phyloP scores from a whole-genome alignment of 2,329 filamentous ascomycete genomes.

The Seiridium cupressi region DNA sequence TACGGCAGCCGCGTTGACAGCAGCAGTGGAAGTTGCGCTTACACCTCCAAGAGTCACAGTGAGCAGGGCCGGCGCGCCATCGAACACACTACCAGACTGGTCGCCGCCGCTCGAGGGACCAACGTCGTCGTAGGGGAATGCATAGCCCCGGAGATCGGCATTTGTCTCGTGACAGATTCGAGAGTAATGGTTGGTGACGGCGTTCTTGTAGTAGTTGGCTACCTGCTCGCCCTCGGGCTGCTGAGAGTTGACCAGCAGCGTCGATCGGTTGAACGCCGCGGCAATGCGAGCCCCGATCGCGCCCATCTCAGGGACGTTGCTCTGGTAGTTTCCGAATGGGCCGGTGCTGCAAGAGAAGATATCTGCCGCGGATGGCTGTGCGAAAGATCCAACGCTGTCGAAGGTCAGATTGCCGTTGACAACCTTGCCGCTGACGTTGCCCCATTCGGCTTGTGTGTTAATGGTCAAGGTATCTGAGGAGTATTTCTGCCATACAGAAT shows the following conservation, averaged over 20 bases:
- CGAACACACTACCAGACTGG: slow-evolving; percentile 62
- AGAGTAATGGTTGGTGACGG: slow-evolving; percentile 65
- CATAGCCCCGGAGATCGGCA: slow-evolving; percentile 62
- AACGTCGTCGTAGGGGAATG: slow-evolving; percentile 72
- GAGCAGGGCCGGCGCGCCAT: slow-evolving; percentile 52
- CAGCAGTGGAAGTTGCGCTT: background rate
- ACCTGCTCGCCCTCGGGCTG: slow-evolving; percentile 53
- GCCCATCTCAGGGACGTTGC: slow-evolving; percentile 43
- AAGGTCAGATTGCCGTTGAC: slow-evolving; percentile 37
- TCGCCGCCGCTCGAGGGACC: slow-evolving; percentile 51
- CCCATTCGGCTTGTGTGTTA: slow-evolving; percentile 54
- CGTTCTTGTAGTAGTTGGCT: slow-evolving; percentile 50
- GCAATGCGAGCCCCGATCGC: slow-evolving; percentile 72
- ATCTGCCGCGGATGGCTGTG: slow-evolving; percentile 40
- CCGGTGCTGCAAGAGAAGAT: slow-evolving; percentile 39
- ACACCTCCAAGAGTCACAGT: slow-evolving; percentile 55
- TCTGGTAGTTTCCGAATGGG: slow-evolving; percentile 47
- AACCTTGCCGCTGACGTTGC: slow-evolving; percentile 44
- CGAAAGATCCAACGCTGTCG: slow-evolving; percentile 36
- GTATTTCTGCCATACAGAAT: slow-evolving; percentile 53
- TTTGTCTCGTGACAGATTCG: slow-evolving; percentile 62
- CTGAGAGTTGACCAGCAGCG: slow-evolving; percentile 51
- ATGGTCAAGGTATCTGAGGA: slow-evolving; percentile 39
- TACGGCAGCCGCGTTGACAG: background rate
- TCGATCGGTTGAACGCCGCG: slow-evolving; percentile 74